A percentile compares a stretch with the other conserved stretches of the same genome.
phyloP scores from a whole-genome alignment of 2,329 filamentous ascomycete species.

The Penicillium glabrum region DNA sequence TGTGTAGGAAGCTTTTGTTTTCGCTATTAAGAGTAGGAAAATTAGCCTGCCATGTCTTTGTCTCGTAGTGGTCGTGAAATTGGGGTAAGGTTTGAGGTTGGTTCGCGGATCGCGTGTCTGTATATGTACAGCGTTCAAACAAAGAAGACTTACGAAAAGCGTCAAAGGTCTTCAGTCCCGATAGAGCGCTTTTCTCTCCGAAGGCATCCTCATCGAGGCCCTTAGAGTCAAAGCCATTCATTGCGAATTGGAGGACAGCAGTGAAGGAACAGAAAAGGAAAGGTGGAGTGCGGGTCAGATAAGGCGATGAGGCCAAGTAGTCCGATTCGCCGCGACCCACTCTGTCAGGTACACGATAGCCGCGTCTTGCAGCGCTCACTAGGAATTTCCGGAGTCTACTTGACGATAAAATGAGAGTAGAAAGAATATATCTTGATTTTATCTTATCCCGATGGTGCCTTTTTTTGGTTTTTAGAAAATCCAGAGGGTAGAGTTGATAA shows the following conservation, averaged over 20 bases:
- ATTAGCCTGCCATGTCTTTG: neutral
- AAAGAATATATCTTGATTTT: no score
- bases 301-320: slow-evolving; percentile 31
- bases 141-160: slow-evolving; percentile 75
- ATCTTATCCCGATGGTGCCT: no score
- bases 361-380: neutral
- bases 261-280: slow-evolving; percentile 12
- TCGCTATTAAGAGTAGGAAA: slow-evolving; percentile 62
- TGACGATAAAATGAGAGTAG: no score
- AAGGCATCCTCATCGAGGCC: slow-evolving; percentile 77
- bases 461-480: no score
- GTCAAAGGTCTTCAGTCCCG: slow-evolving; percentile 79
- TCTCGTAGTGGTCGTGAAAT: neutral
- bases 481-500: no score
- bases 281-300: slow-evolving; percentile 23
- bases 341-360: slow-evolving; percentile 1
- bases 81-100: neutral
- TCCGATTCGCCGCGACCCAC: slow-evolving; percentile 20
- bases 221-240: slow-evolving; percentile 77
- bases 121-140: neutral
- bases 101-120: neutral
- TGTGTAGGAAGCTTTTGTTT: slow-evolving; percentile 92
- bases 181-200: slow-evolving; percentile 64
- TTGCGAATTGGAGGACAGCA: slow-evolving; percentile 41
- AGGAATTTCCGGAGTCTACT: neutral